phyloP scores from a whole-genome alignment of 306 rosid species.

The Medicago lupulina region DNA sequence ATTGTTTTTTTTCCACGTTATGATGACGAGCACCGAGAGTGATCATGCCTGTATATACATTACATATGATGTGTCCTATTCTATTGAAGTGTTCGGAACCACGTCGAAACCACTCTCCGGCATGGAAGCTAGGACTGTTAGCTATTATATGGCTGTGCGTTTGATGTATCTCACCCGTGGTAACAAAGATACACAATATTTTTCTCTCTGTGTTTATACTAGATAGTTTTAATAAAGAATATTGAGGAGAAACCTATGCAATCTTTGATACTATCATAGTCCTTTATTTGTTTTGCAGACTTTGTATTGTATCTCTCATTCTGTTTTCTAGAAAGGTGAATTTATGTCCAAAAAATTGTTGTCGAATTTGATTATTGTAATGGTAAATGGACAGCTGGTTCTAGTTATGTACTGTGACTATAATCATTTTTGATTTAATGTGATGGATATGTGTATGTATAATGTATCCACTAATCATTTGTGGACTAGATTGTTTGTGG shows the following conservation, averaged over 20 bases:
- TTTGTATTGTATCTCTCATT: constrained; percentile 2
- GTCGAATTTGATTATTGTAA: constrained; percentile 18
- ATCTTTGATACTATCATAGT: constrained; percentile 19
- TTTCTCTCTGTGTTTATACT: constrained; percentile 48
- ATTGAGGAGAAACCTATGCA: constrained; percentile 32
- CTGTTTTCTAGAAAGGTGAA: background rate
- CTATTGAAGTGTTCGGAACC: background rate
- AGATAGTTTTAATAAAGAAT: constrained; percentile 53
- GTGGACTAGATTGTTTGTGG: too few species aligned
- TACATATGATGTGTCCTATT: constrained; percentile 54
- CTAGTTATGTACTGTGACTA: background rate
- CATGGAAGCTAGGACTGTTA: too few species aligned
- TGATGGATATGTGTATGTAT: too few species aligned
- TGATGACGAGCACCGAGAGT: constrained; percentile 52
- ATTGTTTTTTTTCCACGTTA: constrained; percentile 42
- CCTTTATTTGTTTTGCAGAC: background rate
- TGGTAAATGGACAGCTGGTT: constrained; percentile 16
- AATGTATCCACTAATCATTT: too few species aligned
- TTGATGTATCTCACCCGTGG: too few species aligned
- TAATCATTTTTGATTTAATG: too few species aligned
- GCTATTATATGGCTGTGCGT: too few species aligned
- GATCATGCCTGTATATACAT: constrained; percentile 60
- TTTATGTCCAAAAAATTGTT: constrained; percentile 3
- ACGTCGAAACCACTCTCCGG: too few species aligned
- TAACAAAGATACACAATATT: constrained; percentile 24